Conservation (phyloP, 768 basidiomycete genomes). For the Leccinum sublutescens region DNA sequence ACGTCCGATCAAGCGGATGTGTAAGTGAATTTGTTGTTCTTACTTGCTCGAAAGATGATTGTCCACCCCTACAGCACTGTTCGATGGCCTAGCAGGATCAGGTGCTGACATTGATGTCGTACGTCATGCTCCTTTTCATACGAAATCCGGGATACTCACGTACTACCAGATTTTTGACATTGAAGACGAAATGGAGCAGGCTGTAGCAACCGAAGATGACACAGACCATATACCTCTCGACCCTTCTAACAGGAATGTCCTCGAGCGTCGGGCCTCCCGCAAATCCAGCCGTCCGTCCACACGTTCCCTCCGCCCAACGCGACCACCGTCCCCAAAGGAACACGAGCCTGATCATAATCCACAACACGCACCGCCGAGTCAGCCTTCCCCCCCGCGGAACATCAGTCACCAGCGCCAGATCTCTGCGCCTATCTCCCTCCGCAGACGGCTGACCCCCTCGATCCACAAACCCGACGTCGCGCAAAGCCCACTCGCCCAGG, state of each 20-base stretch:
- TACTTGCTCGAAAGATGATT: background rate
- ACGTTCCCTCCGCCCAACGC: constrained; percentile 21
- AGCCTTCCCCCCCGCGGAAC: constrained; percentile 11
- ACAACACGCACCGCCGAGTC: background rate
- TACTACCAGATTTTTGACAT: constrained; percentile 69
- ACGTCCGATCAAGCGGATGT: constrained; percentile 66
- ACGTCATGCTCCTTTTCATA: constrained; percentile 18
- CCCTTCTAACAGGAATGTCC: constrained; percentile 6
- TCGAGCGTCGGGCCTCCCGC: constrained; percentile 33
- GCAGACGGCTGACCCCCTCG: constrained; percentile 22
- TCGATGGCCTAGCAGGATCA: constrained; percentile 76
- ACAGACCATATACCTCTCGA: constrained; percentile 10
- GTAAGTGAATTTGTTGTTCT: constrained; percentile 42
- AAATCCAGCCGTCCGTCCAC: constrained; percentile 34
- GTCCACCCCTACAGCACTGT: constrained; percentile 51
- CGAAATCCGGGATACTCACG: background rate
- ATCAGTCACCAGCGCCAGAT: constrained; percentile 11
- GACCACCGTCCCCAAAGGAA: constrained; percentile 24
- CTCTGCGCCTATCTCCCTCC: constrained; percentile 17
- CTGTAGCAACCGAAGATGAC: constrained; percentile 8
- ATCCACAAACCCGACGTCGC: constrained; percentile 22
- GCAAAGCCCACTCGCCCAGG: constrained; percentile 64
- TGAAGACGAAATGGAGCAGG: constrained; percentile 49
- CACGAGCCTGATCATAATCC: constrained; percentile 9
- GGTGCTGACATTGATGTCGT: constrained; percentile 76